phyloP scores from a whole-genome alignment of 139 green algal genomes.

The Closterium sp. region DNA sequence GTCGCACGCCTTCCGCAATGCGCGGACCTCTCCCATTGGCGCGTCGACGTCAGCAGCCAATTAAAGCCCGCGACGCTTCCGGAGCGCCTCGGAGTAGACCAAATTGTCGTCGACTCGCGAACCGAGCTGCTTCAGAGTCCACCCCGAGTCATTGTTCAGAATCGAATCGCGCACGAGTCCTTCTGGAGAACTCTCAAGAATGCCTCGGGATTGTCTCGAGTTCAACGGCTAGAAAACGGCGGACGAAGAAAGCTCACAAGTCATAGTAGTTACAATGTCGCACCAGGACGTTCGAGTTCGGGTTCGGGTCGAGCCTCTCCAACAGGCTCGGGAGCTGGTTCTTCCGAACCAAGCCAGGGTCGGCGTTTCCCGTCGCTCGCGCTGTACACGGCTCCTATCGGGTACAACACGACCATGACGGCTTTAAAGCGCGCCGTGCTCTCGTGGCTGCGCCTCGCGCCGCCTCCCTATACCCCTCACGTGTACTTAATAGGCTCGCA shows the following conservation, averaged over 20 bases:
- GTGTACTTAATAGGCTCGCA: not conserved
- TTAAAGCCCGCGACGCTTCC: not conserved
- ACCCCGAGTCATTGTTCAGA: no score
- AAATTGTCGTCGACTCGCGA: not conserved
- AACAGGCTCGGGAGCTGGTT: not conserved
- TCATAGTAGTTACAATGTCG: not conserved
- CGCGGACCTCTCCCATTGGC: not conserved
- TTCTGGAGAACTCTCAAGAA: no score
- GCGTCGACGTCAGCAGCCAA: not conserved
- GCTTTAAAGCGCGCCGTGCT: not conserved
- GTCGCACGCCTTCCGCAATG: not conserved
- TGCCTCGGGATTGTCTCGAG: no score
- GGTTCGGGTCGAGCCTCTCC: not conserved
- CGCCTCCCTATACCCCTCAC: not conserved
- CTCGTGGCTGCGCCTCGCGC: not conserved
- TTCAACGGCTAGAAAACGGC: no score
- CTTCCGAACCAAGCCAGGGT: not conserved
- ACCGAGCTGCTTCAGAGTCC: not conserved
- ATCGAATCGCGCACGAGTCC: no score
- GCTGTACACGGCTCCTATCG: not conserved
- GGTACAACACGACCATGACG: not conserved
- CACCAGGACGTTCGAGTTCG: not conserved
- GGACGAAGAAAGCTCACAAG: not conserved
- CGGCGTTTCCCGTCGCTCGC: not conserved
- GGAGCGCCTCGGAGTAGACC: not conserved